Conservation (phyloP, 2,329 filamentous ascomycete genomes). For the Calycina marina region DNA sequence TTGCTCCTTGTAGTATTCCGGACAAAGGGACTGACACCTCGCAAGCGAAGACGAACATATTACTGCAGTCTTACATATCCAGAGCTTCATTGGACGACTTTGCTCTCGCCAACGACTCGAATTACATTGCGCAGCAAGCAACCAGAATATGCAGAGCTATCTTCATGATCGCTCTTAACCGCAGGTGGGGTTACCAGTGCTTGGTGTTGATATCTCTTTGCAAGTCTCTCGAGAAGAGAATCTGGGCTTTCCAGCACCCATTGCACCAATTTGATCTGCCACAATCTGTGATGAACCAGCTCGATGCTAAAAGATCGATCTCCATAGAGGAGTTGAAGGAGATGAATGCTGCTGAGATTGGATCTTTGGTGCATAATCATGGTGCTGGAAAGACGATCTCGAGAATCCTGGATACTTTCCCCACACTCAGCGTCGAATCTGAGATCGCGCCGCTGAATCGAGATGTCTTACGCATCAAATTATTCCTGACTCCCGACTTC, state of each 20-base stretch:
- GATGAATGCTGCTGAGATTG: slow-evolving; percentile 87
- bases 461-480: slow-evolving; percentile 81
- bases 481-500: slow-evolving; percentile 81
- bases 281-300: slow-evolving; percentile 64
- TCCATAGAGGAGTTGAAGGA: slow-evolving; percentile 78
- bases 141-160: slow-evolving; percentile 86
- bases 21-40: slow-evolving; percentile 46
- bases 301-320: slow-evolving; percentile 65
- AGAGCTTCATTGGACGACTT: slow-evolving; percentile 82
- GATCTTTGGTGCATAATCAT: slow-evolving; percentile 78
- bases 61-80: slow-evolving; percentile 89
- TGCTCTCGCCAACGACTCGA: slow-evolving; percentile 77
- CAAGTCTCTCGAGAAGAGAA: slow-evolving; percentile 91
- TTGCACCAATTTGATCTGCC: slow-evolving; percentile 90
- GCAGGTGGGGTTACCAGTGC: slow-evolving; percentile 92
- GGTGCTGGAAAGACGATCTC: slow-evolving; percentile 71
- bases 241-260: slow-evolving; percentile 92
- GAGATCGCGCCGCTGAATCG: slow-evolving; percentile 93
- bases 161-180: slow-evolving; percentile 94
- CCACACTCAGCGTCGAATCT: slow-evolving; percentile 76
- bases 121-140: slow-evolving; percentile 91
- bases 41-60: slow-evolving; percentile 88
- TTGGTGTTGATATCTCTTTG: slow-evolving; percentile 79
- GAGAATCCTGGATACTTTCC: slow-evolving; percentile 78
- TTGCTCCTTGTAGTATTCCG: slow-evolving; percentile 62